A percentile compares a stretch with the other conserved stretches of the same genome.
These are phyloP conservation scores for Fusarium pseudocircinatum DNA, from an alignment of 2,329 filamentous ascomycete species.

Conservation along the genomic window DNA sequence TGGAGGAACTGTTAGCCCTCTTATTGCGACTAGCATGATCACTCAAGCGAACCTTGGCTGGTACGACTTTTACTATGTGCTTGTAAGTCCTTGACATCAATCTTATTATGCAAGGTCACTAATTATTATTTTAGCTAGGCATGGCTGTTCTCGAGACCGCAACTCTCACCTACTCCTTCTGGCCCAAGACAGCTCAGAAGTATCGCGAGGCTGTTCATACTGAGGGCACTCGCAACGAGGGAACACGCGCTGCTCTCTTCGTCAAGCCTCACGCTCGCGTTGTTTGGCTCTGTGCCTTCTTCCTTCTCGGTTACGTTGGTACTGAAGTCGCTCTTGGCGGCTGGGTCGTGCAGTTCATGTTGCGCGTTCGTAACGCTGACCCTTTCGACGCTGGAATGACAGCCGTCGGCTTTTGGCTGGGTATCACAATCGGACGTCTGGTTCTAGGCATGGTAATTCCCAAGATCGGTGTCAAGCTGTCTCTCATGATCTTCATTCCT, in stretches of 20 bases:
- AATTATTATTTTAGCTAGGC: background rate
- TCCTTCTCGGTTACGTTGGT: conserved; percentile 80
- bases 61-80: conserved; percentile 75
- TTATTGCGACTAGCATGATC: conserved; percentile 77
- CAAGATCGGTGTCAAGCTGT: conserved; percentile 73
- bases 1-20: conserved; percentile 73
- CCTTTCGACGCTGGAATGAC: conserved; percentile 78
- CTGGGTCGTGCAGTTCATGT: conserved; percentile 89
- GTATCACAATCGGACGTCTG: conserved; percentile 74
- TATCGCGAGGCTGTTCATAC: conserved; percentile 55
- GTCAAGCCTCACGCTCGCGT: conserved; percentile 57
- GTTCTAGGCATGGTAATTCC: conserved; percentile 48
- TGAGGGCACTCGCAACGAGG: conserved; percentile 37
- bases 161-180: conserved; percentile 65
- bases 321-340: conserved; percentile 81
- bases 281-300: conserved; percentile 75
- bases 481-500: conserved; percentile 69
- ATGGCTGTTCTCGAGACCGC: conserved; percentile 26
- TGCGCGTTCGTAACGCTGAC: conserved; percentile 72
- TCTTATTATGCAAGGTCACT: rapidly evolving
- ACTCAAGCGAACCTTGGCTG: conserved; percentile 68
- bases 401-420: conserved; percentile 83
- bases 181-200: conserved; percentile 61
- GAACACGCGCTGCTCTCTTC: conserved; percentile 48
- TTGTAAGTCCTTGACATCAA: conserved; percentile 44